phyloP scores from a whole-genome alignment of 305 asterid species.

The Fraxinus paxiana region DNA sequence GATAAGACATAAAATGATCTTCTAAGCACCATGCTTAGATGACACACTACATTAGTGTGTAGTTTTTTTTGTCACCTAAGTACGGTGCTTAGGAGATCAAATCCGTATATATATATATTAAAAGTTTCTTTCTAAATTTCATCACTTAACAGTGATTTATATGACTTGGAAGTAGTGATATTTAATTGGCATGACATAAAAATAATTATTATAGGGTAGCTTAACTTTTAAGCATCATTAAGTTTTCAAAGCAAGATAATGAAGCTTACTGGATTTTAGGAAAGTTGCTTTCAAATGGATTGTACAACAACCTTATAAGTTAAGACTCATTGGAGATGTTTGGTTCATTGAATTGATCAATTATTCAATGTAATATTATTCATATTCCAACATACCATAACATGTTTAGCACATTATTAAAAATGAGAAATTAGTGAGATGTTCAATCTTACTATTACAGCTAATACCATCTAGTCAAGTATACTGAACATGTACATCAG shows the following conservation, averaged over 20 bases:
- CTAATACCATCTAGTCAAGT: neutral
- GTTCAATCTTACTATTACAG: neutral
- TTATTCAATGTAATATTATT: neutral
- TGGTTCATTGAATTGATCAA: neutral
- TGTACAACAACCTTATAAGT: neutral
- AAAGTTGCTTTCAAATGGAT: slow-evolving; percentile 5
- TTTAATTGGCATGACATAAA: neutral
- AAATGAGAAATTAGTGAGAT: neutral
- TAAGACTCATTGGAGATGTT: neutral
- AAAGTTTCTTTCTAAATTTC: neutral
- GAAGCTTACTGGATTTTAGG: neutral
- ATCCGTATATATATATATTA: too few species aligned
- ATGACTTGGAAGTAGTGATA: neutral
- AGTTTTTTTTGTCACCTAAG: too few species aligned
- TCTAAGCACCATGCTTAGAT: too few species aligned
- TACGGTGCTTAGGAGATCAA: too few species aligned
- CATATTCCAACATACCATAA: neutral
- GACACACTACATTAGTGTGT: too few species aligned
- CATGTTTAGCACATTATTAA: neutral
- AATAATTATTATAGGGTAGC: neutral
- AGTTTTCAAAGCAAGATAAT: neutral
- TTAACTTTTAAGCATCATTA: neutral
- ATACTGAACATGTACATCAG: neutral
- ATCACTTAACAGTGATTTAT: neutral
- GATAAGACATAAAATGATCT: too few species aligned